Conservation (phyloP, 345 rosid species). For the Lumnitzera littorea region DNA sequence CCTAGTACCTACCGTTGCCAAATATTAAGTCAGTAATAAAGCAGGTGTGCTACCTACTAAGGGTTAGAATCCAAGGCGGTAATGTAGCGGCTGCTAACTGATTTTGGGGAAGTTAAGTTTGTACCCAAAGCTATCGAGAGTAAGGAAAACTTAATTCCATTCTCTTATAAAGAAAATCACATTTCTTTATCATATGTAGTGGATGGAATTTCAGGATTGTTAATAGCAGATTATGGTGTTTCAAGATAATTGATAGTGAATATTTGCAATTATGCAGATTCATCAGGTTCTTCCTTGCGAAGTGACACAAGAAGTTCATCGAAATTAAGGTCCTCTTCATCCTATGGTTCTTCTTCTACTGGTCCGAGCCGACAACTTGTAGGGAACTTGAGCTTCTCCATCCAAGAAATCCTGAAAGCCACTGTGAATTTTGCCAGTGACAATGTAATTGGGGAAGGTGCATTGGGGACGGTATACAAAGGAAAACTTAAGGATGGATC, state of each 20-base stretch:
- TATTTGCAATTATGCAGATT: slow-evolving; percentile 26
- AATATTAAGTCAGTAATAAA: too few species aligned
- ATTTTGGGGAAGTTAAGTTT: too few species aligned
- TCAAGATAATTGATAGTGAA: neutral
- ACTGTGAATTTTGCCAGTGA: slow-evolving; percentile 59
- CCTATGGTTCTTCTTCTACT: slow-evolving; percentile 41
- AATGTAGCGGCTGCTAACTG: too few species aligned
- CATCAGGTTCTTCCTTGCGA: slow-evolving; percentile 32
- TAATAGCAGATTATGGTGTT: too few species aligned
- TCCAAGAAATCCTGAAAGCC: slow-evolving; percentile 64
- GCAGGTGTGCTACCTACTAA: too few species aligned
- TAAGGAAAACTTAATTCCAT: too few species aligned
- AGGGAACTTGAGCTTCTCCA: slow-evolving; percentile 34
- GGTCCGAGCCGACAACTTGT: slow-evolving; percentile 27
- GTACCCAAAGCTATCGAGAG: too few species aligned
- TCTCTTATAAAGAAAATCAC: too few species aligned
- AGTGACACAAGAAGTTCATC: slow-evolving; percentile 33
- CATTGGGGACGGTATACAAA: slow-evolving; percentile 70
- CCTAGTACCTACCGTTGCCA: too few species aligned
- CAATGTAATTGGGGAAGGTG: slow-evolving; percentile 73
- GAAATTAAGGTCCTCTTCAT: slow-evolving; percentile 34
- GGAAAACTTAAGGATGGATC: slow-evolving; percentile 82
- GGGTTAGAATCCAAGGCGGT: too few species aligned
- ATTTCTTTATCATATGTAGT: too few species aligned
- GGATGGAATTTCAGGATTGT: too few species aligned